Evolutionary conservation across 1,284 basidiomycete genomes (phyloP), one percentile per base, ranked within the genome.

Genomic region (Fomes fomentarius): DNA sequence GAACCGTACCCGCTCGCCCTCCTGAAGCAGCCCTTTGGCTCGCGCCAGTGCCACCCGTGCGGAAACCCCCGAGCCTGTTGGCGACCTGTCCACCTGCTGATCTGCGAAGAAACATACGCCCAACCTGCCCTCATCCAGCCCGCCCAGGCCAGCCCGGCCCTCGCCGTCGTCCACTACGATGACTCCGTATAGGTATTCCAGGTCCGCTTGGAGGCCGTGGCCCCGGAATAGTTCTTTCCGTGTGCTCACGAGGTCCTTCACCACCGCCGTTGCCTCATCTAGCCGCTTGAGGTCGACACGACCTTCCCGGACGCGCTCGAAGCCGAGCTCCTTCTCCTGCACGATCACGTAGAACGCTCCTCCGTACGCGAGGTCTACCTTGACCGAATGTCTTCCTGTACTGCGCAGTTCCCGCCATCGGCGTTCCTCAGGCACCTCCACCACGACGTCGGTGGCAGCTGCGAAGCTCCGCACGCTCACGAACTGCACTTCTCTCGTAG

Each of bases 341-440:
- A 76, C 71, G 40, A 74, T 65, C 4, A 69, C 75, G 58, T 79
- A 79, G 62, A 74, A 76, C 12, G 76, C 76, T 5, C 76, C 76
- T 33, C 76, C 76, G 44, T 71, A 79, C 11, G 70, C 63, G 34
- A 79, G 63, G 52, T 76, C 71, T 6, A 76, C 61, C n/a, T 40
- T 58, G n/a, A 74, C 61, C 19, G 33, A 15, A 22, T 40, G 46
- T 50, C 60, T 50, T n/a, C 57, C 56, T 2, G 47, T 42, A 24
- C 38, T 54, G 17, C 49, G 47, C 31, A 73, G 57, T 39, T 65
- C 62, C 7, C 40, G 38, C 74, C 74, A 76, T n/a, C 57, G 65
- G 22, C 54, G 35, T 3, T 58, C 60, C 21, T 54, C 54, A 11
- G 73, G 70, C 26, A 76, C 66, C 9, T 63, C 58, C 12, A 74